phyloP scores from a whole-genome alignment of 768 basidiomycete genomes.

The Paxillus ammoniavirescens region DNA sequence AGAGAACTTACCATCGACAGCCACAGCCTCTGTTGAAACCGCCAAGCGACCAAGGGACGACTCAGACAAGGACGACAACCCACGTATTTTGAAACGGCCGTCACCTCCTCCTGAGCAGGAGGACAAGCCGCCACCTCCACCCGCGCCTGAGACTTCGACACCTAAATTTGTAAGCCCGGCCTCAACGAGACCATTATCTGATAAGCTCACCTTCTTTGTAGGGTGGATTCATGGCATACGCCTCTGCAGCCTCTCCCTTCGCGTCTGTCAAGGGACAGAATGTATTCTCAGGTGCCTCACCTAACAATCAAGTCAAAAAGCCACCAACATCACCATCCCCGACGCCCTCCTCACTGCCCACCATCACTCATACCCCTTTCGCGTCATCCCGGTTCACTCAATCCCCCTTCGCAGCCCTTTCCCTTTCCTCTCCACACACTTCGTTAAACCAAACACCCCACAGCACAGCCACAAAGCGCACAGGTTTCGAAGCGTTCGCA shows the following conservation, averaged over 20 bases:
- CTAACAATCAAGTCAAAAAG: conserved; percentile 26
- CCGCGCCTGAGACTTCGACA: conserved; percentile 27
- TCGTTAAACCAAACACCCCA: conserved; percentile 20
- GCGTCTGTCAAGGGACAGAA: conserved; percentile 70
- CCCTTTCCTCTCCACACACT: conserved; percentile 15
- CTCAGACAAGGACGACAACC: conserved; percentile 59
- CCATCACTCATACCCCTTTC: conserved; percentile 18
- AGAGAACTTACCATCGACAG: conserved; percentile 24
- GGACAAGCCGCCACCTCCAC: conserved; percentile 16
- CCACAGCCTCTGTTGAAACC: conserved; percentile 33
- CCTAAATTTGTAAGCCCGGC: conserved; percentile 46
- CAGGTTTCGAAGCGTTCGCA: conserved; percentile 59
- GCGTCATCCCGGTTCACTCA: conserved; percentile 19
- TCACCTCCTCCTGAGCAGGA: conserved; percentile 66
- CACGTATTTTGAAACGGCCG: conserved; percentile 55
- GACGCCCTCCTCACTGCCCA: conserved; percentile 16
- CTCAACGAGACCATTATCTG: conserved; percentile 8
- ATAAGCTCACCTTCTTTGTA: conserved; percentile 24
- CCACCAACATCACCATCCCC: conserved; percentile 26
- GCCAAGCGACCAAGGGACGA: conserved; percentile 65
- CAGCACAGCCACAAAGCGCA: conserved; percentile 45
- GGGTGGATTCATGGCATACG: conserved; percentile 81
- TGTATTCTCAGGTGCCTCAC: conserved; percentile 32
- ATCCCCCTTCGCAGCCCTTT: conserved; percentile 21
- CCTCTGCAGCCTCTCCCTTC: conserved; percentile 72